These are phyloP conservation scores for Allium fistulosum DNA, from an alignment of 106 monocot species.

Conservation along the genomic window DNA sequence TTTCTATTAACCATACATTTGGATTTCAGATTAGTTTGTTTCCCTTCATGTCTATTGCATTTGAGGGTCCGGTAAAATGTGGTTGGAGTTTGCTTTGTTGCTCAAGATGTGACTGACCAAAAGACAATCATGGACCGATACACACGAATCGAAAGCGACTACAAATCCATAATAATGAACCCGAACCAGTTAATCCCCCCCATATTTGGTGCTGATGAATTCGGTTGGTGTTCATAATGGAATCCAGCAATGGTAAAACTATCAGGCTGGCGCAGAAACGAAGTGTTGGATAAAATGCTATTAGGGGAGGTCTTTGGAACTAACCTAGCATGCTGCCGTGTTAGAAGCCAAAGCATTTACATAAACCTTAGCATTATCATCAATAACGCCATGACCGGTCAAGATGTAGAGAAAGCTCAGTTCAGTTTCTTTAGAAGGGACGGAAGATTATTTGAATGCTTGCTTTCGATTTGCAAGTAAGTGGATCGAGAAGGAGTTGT, in stretches of 20 bases:
- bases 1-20: too few relatives aligned
- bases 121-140: conserved; percentile 81
- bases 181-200: conserved; percentile 89
- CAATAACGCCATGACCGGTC: conserved; percentile 79
- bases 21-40: too few relatives aligned
- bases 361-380: conserved; percentile 72
- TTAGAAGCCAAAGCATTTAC: conserved; percentile 75
- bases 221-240: conserved; percentile 98
- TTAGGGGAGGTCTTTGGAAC: conserved; percentile 88
- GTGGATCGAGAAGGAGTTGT: conserved; percentile 42
- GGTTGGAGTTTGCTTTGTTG: conserved; percentile 87
- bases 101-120: conserved; percentile 81
- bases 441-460: conserved; percentile 54
- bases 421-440: conserved; percentile 55
- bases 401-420: conserved; percentile 54
- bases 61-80: too few relatives aligned
- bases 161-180: conserved; percentile 83
- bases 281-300: conserved; percentile 81
- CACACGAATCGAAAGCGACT: conserved; percentile 82
- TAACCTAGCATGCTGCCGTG: conserved; percentile 42
- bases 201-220: conserved; percentile 87
- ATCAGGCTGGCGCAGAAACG: conserved; percentile 66
- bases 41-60: too few relatives aligned
- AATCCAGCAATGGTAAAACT: conserved; percentile 78
- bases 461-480: conserved; percentile 74